Base-by-base conservation (phyloP, 345 rosid species). In the Pugionium dolabratum region DNA sequence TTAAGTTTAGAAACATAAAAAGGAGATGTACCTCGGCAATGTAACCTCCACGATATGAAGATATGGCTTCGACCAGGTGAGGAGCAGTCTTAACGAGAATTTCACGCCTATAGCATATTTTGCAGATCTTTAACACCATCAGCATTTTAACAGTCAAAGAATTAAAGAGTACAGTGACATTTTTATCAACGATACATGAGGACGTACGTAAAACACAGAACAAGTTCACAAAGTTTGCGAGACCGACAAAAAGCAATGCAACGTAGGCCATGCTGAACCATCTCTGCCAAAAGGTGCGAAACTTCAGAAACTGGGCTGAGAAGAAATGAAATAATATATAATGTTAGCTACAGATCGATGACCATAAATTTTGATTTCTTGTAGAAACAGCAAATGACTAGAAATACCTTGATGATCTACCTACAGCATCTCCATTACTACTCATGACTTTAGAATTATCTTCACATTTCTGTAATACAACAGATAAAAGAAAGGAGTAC, bases 251-350 rank as follows among this genome's bases (percentile, higher is more conserved):
- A 93, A 47, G 96, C 85, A 80, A 93, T 90, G 81, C 98, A 90
- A 18, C 94, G 93, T 62, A 90, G 85, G 62, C 94, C 97, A 80
- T 93, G 98, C 76, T 90, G 97, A 77, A 90, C 82, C 96, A 93
- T 88, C 83, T 93, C 98, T 8, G 96, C 94, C 34, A 90, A 86
- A 64, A 90, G 90, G 79, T 74, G 70, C 34, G 97, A 77, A 54
- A 88, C 80, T 76, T 88, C 94, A 51, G 81, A 81, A 61, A 84
- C 78, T 61, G 98, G 96, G 69, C 96, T 93, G 90, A 52, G 75
- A 64, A 66, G 47, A 69, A 37, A 62, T 18, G 34, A 69, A 32
- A 65, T 39, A 42, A 28, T 54, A 49, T 35, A 11, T 33, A 28
- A 39, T 40, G 62, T 71, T 40, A 70, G 62, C 37, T 36, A 59